Evolutionary conservation across 176 grass and related monocot species (phyloP).

Genomic region (Triticum monococcum): DNA sequence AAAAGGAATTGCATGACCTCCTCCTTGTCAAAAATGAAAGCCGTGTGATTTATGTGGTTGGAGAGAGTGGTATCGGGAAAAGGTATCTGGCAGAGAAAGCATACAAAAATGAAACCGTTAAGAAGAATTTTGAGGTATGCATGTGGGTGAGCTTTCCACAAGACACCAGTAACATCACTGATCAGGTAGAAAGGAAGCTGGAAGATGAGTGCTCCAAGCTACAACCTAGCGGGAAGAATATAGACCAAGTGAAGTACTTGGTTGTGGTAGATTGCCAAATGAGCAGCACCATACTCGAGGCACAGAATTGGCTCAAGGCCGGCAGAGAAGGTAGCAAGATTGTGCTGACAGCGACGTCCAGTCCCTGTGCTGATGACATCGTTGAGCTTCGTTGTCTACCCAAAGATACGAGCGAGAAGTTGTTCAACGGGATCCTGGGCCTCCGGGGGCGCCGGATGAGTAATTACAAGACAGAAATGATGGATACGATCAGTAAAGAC

Average conservation of each 20-base stretch:
- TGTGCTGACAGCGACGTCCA: not conserved
- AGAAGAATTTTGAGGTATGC: not conserved
- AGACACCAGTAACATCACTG: not conserved
- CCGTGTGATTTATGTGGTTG: too few relatives aligned
- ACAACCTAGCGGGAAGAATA: not conserved
- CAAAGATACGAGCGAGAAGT: accelerated
- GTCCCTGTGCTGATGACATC: not conserved
- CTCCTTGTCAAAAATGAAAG: not conserved
- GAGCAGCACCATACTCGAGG: not conserved
- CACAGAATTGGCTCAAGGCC: not conserved
- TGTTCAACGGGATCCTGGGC: not conserved
- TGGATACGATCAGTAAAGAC: too few relatives aligned
- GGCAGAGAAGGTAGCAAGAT: not conserved
- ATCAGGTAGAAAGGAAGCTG: not conserved
- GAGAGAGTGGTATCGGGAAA: too few relatives aligned
- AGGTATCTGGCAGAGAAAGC: not conserved
- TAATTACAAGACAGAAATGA: not conserved
- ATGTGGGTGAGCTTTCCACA: not conserved
- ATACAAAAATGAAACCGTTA: not conserved
- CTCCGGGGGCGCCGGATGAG: not conserved
- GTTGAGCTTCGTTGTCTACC: not conserved
- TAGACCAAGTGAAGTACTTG: not conserved
- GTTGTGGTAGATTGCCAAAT: not conserved
- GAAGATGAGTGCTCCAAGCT: not conserved
- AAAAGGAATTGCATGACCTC: not conserved